Evolutionary conservation across 2,329 filamentous ascomycete genomes (phyloP), one percentile per base, ranked within the genome.

Genomic region (Rhynchosporium agropyri): DNA sequence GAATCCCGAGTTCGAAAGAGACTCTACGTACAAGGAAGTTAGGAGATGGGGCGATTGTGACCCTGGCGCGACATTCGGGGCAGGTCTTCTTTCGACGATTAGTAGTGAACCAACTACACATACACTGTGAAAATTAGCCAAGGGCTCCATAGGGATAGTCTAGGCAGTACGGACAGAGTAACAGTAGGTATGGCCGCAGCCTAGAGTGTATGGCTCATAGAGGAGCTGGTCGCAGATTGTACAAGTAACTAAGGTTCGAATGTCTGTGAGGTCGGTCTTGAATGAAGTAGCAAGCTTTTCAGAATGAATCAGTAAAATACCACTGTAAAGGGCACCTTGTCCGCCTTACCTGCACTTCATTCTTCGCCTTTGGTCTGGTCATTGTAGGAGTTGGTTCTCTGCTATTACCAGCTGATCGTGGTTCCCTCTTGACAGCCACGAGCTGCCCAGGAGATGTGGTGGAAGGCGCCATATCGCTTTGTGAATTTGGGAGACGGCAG

Each of bases 141-240:
- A 3, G 49, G 33, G 29, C 20, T n/a, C 31, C 42, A 13, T 8
- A 15, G 36, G 4, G 15, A n/a, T 53, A 20, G 20, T 48, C 9
- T 29, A 15, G 26, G 40, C 12, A 29, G 29, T 8, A 76, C 81
- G 74, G 67, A 85, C 83, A 50, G 82, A 84, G 72, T 90, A 90
- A 76, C 88, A 90, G 75, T 89, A 90, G 6, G 87, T 89, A 73
- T 90, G 88, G 3, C 88, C 88, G 70, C 88, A 90, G 6, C 80
- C 80, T 58, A 89, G 80, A 20, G 84, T 87, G 75, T 85, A 90
- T 1, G 88, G 88, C 74, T 90, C 87, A 75, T 89, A 89, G 56
- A 90, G 80, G 55, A 87, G 81, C 61, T 84, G 82, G 68, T 88
- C 83, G 75, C 88, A 90, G 66, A 90, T 86, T 67, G 86, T 86